Evolutionary conservation across 2,329 filamentous ascomycete genomes (phyloP), one percentile per base, ranked within the genome.

Genomic region (Phyllosticta citribraziliensis): DNA sequence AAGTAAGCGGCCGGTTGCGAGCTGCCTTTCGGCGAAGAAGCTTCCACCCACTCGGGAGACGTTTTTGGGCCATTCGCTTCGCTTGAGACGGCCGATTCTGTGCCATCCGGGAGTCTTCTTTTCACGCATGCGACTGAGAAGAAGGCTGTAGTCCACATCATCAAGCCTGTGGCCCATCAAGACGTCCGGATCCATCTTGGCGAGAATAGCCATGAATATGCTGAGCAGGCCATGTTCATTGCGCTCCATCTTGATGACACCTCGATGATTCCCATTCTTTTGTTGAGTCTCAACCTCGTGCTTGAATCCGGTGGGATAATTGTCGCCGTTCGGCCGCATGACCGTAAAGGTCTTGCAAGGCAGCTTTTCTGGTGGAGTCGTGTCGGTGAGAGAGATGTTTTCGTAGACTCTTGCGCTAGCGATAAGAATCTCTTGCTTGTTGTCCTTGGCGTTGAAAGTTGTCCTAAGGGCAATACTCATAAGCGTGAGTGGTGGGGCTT

Each of bases 31-130:
- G 1, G 89, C 89, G 72, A 97, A 97, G 71, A 97, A 94, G 69
- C 89, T 94, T 33, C 90, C 89, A 27, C 91, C 90, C 55, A 88
- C 85, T 72, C 90, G 94, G 63, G 88, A 89, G 68, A 97, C 89
- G 53, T 88, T 89, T 65, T 87, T 83, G 4, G 94, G 94, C 94
- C 94, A 99, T 55, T 90, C 83, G 5, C 83, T 82, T 66, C 92
- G 86, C 74, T 89, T 89, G 67, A 99, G 79, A 62, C 94, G 84
- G 58, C 94, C 94, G 61, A 99, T 88, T 22, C 93, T 86, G 65
- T 96, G 95, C 93, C 94, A 99, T 63, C 92, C 89, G 17, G 90
- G 90, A 0, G 90, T 94, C 74, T 93, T 97, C 75, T 88, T 92
- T 70, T 96, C 89, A 64, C 90, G 86, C 67, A 99, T 79, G 57